Evolutionary conservation across 176 grass and related monocot genomes (phyloP), one percentile per base, ranked within the genome.

Genomic region (Pharus latifolius): DNA sequence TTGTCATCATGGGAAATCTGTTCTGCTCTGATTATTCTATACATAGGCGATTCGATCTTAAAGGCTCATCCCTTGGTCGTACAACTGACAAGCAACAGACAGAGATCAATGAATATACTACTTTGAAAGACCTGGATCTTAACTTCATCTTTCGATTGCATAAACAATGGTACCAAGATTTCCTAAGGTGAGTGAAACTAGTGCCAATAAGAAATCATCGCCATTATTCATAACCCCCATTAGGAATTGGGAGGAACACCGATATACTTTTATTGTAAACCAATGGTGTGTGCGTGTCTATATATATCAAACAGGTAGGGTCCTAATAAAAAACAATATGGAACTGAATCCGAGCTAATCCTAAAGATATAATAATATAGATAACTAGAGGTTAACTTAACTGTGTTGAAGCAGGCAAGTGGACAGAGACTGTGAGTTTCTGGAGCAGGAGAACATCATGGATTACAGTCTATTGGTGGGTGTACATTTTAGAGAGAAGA

Each of bases 361-460:
- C n/a, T n/a, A n/a, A n/a, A n/a, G n/a, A n/a, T n/a, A n/a, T n/a
- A n/a, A n/a, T n/a, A n/a, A n/a, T n/a, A n/a, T n/a, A n/a, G n/a
- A n/a, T n/a, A n/a, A n/a, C n/a, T n/a, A n/a, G n/a, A n/a, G n/a
- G n/a, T n/a, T n/a, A n/a, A n/a, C 17, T 60, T 63, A 41, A 40
- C 53, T 70, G 25, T 75, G 42, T 47, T 83, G 40, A 63, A 67
- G 78, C 70, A 99, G 95, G 53, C 95, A 94, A 88, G 66, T 99
- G 9, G 95, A 99, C 60, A 94, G 50, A 75, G 95, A 99, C 70
- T 99, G 86, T 1, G 95, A 99, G 13, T 99, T 99, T 81, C 85
- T 99, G 15, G 95, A 99, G 84, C 90, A 94, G 50, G 95, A 99
- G 64, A 99, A 88, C 50, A 99, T 99, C 54, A 99, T 99, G 95